Evolutionary conservation across 192 early-diverging fungal genomes (phyloP), one percentile per base, ranked within the genome.

Genomic region (Phlyctochytrium planicorne): DNA sequence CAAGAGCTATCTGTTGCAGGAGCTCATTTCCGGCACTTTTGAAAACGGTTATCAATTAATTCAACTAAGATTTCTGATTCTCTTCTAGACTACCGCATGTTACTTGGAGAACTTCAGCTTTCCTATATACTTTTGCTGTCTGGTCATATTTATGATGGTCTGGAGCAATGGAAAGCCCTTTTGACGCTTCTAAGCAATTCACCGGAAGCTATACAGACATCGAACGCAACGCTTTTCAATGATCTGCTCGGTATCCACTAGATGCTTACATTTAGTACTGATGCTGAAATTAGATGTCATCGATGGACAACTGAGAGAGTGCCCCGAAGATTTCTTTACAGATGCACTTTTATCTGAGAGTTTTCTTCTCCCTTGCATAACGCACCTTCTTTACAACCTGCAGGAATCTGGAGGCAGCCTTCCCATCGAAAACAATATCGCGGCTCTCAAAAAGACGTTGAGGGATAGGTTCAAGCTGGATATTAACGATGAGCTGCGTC

Each of bases 91-190:
- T 76, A 76, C 30, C 76, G 68, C 35, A 61, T 72, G 0, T 53
- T 92, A 35, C 73, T 97, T 2, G 94, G 89, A 34, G 94, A 97
- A 70, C 63, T 97, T 34, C 89, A 95, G 72, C 77, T 97, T 3
- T 74, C 91, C 3, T 97, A 93, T 71, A 72, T 94, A 3, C 75
- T 91, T 24, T 82, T 93, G 36, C 80, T 92, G 35, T 80, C 91
- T 0, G 93, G 87, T 1, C 87, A 94, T 65, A 89, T 93, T 35
- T 95, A 87, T 60, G 82, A 93, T 10, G 93, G 91, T 0, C 85
- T 94, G 50, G 86, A 93, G 64, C 92, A 94, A 73, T 97, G 92
- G 92, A 94, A 94, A 53, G 76, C 80, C 30, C 32, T 95, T 4
- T 69, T 94, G n/a, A 85, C 90, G 6, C 53, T 95, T 31, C 61